Evolutionary conservation across 75 land plant species (phyloP), one percentile per base, ranked within the genome.

Genomic region (Pinus taeda): DNA sequence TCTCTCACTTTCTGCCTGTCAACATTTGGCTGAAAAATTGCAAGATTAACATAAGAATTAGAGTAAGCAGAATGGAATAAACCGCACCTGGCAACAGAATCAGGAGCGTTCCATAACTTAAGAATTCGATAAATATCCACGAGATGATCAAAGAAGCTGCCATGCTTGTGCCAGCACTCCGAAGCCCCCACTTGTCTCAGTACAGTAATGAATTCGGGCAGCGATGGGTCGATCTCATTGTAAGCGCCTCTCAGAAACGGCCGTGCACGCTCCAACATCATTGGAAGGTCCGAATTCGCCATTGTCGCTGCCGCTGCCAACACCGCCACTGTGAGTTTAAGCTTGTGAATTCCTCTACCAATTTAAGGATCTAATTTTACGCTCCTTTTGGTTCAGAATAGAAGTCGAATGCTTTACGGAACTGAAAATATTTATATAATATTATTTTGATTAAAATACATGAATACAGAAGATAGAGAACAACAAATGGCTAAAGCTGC

Each of bases 101-200:
- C 88, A 2, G 85, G 90, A 15, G 81, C 82, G 12, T 76, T 77
- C 98, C 98, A 95, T 29, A 95, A 77, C 81, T 87, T 84, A 74
- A 93, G 96, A 57, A 89, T 91, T n/a, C 88, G 84, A 83, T 95
- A 85, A n/a, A 84, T 76, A 75, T 86, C 90, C 62, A 86, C 29
- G 22, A 95, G 82, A 76, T 95, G 98, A 37, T 87, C 89, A 36
- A 90, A 91, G 87, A 95, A 95, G 81, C 78, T 91, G 75, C 96
- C 94, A 76, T 95, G 94, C 86, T 95, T 95, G 91, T 95, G 96
- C 87, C 88, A 95, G 87, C 97, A 95, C 83, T 95, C 96, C 6
- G 89, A 84, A 22, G 98, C 96, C 2, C 92, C 94, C 30, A 78
- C 86, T 4, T 85, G 61, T 24, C 84, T 83, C 61, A 95, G 77